Evolutionary conservation across 768 basidiomycete genomes (phyloP).

Genomic region (Trametes gibbosa): DNA sequence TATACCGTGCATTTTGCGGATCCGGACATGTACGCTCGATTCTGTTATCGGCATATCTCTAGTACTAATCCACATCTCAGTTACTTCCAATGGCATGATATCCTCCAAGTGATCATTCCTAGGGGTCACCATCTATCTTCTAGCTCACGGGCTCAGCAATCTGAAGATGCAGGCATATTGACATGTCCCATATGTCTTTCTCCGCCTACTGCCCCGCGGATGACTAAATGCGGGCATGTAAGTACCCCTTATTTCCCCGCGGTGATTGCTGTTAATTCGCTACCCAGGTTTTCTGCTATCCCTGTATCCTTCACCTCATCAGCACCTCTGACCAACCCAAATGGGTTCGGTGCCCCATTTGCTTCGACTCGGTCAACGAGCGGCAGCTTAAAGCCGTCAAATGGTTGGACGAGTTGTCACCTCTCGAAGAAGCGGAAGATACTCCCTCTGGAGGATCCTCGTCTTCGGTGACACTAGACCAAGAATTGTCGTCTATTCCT

Average conservation of each 20-base stretch:
- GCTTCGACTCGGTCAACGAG: slow-evolving; percentile 90
- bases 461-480: slow-evolving; percentile 42
- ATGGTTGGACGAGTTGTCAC: slow-evolving; percentile 66
- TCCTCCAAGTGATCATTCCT: slow-evolving; percentile 92
- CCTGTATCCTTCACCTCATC: slow-evolving; percentile 90
- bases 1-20: slow-evolving; percentile 97
- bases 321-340: slow-evolving; percentile 77
- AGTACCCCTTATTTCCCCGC: slow-evolving; percentile 35
- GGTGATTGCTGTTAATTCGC: slow-evolving; percentile 8
- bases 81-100: slow-evolving; percentile 95
- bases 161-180: slow-evolving; percentile 58
- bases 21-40: slow-evolving; percentile 81
- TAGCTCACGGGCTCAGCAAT: slow-evolving; percentile 39
- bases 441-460: slow-evolving; percentile 41
- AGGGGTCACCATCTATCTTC: slow-evolving; percentile 57
- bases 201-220: slow-evolving; percentile 82
- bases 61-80: slow-evolving; percentile 38
- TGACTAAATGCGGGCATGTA: slow-evolving; percentile 98
- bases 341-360: slow-evolving; percentile 94
- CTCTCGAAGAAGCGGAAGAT: slow-evolving; percentile 33
- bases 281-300: slow-evolving; percentile 85
- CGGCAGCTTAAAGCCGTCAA: slow-evolving; percentile 90
- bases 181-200: slow-evolving; percentile 96
- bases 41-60: slow-evolving; percentile 15
- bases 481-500: slow-evolving; percentile 40